phyloP scores from a whole-genome alignment of 2,329 filamentous ascomycete genomes.

The Aureobasidium vineae region DNA sequence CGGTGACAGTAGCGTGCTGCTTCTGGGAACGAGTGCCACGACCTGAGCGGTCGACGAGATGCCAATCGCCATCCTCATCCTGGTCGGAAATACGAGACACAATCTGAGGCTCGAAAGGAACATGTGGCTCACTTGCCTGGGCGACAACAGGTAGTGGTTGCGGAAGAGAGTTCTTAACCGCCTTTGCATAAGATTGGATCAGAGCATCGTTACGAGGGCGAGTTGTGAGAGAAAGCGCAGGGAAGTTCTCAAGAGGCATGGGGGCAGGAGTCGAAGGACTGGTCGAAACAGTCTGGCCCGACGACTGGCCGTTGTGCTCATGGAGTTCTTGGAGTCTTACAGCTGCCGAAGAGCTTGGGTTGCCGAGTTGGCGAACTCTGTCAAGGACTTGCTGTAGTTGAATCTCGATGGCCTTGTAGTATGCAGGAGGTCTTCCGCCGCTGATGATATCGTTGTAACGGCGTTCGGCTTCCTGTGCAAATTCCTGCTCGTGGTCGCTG shows the following conservation, averaged over 20 bases:
- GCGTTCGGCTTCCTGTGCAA: neutral
- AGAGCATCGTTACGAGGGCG: neutral
- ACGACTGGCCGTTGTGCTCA: slow-evolving; percentile 16
- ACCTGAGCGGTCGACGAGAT: slow-evolving; percentile 3
- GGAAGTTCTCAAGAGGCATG: neutral
- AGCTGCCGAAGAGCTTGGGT: slow-evolving; percentile 21
- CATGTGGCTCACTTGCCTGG: neutral
- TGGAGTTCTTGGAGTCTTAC: slow-evolving; percentile 30
- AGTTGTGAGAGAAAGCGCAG: neutral
- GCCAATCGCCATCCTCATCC: slow-evolving; percentile 3
- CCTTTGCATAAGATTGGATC: slow-evolving; percentile 5
- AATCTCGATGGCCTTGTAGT: neutral
- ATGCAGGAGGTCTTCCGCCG: neutral
- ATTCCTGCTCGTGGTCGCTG: neutral
- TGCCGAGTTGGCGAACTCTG: slow-evolving; percentile 2
- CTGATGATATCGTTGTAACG: slow-evolving; percentile 14
- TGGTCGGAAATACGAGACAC: neutral
- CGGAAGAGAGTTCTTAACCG: slow-evolving; percentile 7
- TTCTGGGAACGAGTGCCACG: neutral
- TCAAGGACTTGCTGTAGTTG: slow-evolving; percentile 1
- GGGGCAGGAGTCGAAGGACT: neutral
- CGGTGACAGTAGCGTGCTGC: slow-evolving; percentile 20
- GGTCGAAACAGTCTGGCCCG: neutral
- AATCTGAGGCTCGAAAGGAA: neutral
- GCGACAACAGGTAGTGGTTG: neutral